Evolutionary conservation across 495 filamentous ascomycete species (phyloP).

Genomic region (Penicillium alfredii): DNA sequence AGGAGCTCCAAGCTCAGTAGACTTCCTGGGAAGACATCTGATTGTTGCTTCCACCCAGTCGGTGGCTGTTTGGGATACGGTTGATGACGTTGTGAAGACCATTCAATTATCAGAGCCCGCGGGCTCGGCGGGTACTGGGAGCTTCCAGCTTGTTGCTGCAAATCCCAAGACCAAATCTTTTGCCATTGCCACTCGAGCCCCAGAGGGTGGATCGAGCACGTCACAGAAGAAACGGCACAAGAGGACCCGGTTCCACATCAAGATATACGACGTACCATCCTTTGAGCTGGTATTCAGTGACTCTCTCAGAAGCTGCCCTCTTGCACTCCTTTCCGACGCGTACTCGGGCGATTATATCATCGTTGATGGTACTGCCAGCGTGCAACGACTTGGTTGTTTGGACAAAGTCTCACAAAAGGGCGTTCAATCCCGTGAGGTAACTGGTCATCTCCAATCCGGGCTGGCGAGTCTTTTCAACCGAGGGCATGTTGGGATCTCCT

Average conservation of each 20-base stretch:
- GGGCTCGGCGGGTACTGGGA: slow-evolving; percentile 1
- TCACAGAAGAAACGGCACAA: slow-evolving; percentile 21
- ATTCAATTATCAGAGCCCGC: slow-evolving; percentile 12
- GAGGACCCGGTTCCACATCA: slow-evolving; percentile 19
- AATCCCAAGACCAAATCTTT: slow-evolving; percentile 33
- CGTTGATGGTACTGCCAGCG: slow-evolving; percentile 35
- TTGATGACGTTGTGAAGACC: slow-evolving; percentile 34
- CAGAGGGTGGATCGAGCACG: slow-evolving; percentile 1
- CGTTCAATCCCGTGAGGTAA: slow-evolving; percentile 36
- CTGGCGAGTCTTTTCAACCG: slow-evolving; percentile 45
- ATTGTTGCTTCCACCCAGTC: slow-evolving; percentile 33
- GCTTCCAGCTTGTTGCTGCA: slow-evolving; percentile 30
- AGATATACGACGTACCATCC: slow-evolving; percentile 36
- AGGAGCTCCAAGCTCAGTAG: slow-evolving; percentile 24
- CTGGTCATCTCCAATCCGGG: slow-evolving; percentile 43
- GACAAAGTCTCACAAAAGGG: slow-evolving; percentile 47
- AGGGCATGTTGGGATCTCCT: slow-evolving; percentile 13
- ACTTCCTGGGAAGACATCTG: slow-evolving; percentile 33
- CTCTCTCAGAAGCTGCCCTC: slow-evolving; percentile 20
- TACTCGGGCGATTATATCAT: slow-evolving; percentile 55
- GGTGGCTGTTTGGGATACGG: slow-evolving; percentile 39
- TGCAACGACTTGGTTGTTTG: slow-evolving; percentile 51
- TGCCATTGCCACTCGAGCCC: slow-evolving; percentile 20
- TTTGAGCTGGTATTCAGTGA: slow-evolving; percentile 25
- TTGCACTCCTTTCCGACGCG: slow-evolving; percentile 33